Base-by-base conservation (phyloP, 768 basidiomycete genomes). In the Pisolithus sp. region DNA sequence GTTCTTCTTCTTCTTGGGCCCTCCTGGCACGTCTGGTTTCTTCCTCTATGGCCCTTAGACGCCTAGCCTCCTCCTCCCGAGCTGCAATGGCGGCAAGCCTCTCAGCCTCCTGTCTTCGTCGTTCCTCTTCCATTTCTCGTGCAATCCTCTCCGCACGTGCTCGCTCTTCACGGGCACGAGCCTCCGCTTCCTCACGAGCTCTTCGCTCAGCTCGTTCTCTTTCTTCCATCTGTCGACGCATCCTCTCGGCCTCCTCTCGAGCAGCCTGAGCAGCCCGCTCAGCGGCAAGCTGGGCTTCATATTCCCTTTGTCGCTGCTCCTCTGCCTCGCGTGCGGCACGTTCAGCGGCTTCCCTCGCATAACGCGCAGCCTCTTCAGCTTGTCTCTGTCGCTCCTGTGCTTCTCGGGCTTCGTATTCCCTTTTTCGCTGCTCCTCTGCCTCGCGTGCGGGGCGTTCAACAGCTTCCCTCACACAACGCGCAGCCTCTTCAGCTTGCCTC, bases 101-200 rank as follows among this genome's bases (percentile, higher is more conserved):
- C 53, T 58, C 48, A 7, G 57, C 60, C 1, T 62, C 63, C 44
- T 45, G 55, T 18, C 15, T 26, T 21, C 57, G 20, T 1, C 58
- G 55, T 1, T 57, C 57, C 18, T 23, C 48, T 7, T 53, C 56
- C 1, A 46, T 55, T 17, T 58, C 26, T 9, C 3, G n/a, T 7
- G 28, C 37, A 9, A 51, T 41, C 20, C 37, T 17, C 13, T 49
- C 8, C 0, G 48, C 46, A 30, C 50, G 46, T 7, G 40, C 40
- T 41, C 18, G 40, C 18, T 18, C 40, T 21, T 18, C 21, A 7
- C 18, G 18, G 18, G 40, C n/a, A 21, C 18, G 18, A 41, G 40
- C 40, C 40, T 41, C 40, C 7, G 40, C 40, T 15, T 41, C 40
- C 9, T 43, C 53, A 20, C 15, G 36, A 1, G 60, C 54, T 4